phyloP scores from a whole-genome alignment of 441 rosid genomes.

The Pelargonium fulgidum region DNA sequence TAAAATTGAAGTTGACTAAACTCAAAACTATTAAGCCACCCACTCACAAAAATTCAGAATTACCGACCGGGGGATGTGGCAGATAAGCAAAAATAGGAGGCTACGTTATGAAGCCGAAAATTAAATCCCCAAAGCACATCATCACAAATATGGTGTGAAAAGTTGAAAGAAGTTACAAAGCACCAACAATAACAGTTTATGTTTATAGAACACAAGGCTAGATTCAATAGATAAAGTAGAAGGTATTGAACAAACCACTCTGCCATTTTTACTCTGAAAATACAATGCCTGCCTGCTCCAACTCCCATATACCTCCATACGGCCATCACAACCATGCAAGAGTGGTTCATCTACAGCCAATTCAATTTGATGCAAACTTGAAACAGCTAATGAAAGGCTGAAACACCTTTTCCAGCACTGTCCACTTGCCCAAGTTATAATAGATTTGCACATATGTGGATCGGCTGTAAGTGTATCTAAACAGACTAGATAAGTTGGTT shows the following conservation, averaged over 20 bases:
- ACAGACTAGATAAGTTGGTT: slow-evolving; percentile 72
- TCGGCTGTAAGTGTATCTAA: slow-evolving; percentile 66
- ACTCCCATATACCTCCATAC: slow-evolving; percentile 56
- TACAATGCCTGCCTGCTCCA: slow-evolving; percentile 54
- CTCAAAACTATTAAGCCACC: not conserved
- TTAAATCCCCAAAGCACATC: not conserved
- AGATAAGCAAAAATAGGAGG: slow-evolving; percentile 2
- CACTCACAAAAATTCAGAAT: too few species aligned
- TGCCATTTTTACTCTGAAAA: slow-evolving; percentile 53
- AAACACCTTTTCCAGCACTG: slow-evolving; percentile 66
- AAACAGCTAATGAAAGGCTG: slow-evolving; percentile 57
- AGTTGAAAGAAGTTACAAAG: not conserved
- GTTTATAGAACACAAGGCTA: not conserved
- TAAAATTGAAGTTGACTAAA: not conserved
- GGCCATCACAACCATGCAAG: slow-evolving; percentile 49
- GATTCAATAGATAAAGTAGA: slow-evolving; percentile 14
- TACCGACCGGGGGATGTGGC: not conserved
- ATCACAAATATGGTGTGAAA: not conserved
- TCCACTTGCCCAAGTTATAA: slow-evolving; percentile 44
- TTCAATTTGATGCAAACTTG: slow-evolving; percentile 47
- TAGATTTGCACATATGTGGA: slow-evolving; percentile 38
- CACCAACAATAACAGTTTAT: not conserved
- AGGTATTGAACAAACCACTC: slow-evolving; percentile 59
- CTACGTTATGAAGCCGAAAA: not conserved
- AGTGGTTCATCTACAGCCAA: slow-evolving; percentile 40